phyloP scores from a whole-genome alignment of 2,329 filamentous ascomycete genomes.

The Aspergillus oerlinghausenensis region DNA sequence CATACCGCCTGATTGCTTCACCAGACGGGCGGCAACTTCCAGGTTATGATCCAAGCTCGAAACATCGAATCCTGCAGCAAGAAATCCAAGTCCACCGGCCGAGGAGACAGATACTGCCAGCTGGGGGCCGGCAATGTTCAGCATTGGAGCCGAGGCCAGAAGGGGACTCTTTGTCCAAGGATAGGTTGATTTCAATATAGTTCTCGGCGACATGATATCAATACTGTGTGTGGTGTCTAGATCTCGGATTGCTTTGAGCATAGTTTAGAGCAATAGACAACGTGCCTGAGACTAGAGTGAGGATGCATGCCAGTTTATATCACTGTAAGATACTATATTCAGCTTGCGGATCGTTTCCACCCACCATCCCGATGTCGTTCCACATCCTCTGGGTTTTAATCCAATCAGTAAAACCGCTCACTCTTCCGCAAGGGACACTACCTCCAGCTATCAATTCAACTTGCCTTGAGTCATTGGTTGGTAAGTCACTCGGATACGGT shows the following conservation, averaged over 20 bases:
- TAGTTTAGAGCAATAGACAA: background rate
- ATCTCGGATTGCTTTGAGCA: background rate
- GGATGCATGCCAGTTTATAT: background rate
- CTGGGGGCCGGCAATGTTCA: slow-evolving; percentile 52
- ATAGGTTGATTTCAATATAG: slow-evolving; percentile 41
- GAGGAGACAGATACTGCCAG: slow-evolving; percentile 58
- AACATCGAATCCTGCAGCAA: slow-evolving; percentile 53
- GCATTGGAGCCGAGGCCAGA: slow-evolving; percentile 65
- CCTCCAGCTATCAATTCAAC: background rate
- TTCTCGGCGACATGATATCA: slow-evolving; percentile 11
- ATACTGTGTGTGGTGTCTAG: background rate
- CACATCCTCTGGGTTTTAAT: background rate
- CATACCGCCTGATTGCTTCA: slow-evolving; percentile 9
- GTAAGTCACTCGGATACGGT: background rate
- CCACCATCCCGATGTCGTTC: background rate
- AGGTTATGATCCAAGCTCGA: slow-evolving; percentile 27
- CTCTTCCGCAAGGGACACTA: background rate
- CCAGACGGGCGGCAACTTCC: slow-evolving; percentile 20
- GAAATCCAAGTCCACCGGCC: slow-evolving; percentile 52
- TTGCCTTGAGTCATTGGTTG: background rate
- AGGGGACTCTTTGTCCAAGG: slow-evolving; percentile 57
- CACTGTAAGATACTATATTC: background rate
- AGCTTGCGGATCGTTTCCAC: background rate
- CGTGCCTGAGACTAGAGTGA: background rate
- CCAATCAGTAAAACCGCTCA: background rate